Percentiles rank a stretch among this genome's conserved stretches.
Evolutionary conservation across 768 basidiomycete species (phyloP).

Genomic region (Boletus reticuloceps): DNA sequence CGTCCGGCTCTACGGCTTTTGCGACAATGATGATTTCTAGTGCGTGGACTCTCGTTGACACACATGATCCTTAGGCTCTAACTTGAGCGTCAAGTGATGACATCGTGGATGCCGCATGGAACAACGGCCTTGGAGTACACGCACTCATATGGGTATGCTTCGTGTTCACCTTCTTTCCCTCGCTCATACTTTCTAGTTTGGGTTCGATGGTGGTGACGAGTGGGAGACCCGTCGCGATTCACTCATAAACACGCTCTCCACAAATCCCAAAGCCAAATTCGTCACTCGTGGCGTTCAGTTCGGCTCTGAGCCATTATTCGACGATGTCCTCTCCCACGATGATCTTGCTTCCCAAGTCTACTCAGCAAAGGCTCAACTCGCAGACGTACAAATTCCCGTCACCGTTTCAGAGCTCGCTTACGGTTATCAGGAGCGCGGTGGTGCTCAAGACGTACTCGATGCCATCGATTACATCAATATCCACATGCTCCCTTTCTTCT

Average conservation of each 20-base stretch:
- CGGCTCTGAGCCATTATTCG: constrained; percentile 69
- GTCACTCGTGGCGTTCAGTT: constrained; percentile 67
- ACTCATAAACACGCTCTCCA: constrained; percentile 50
- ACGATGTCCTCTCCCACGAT: constrained; percentile 48
- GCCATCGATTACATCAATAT: constrained; percentile 64
- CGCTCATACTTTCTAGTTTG: constrained; percentile 28
- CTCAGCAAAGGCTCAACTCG: constrained; percentile 47
- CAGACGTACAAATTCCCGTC: constrained; percentile 57
- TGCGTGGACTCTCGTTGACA: constrained; percentile 7
- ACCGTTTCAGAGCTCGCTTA: constrained; percentile 68
- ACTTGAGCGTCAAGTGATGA: constrained; percentile 41
- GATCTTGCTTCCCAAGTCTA: constrained; percentile 52
- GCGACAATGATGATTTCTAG: constrained; percentile 41
- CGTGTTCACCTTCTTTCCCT: background rate
- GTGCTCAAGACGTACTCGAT: constrained; percentile 52
- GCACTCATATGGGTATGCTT: constrained; percentile 68
- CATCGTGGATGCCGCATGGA: constrained; percentile 67
- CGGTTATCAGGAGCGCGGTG: constrained; percentile 51
- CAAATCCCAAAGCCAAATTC: constrained; percentile 61
- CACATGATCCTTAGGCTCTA: constrained; percentile 2
- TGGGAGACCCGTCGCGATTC: constrained; percentile 55
- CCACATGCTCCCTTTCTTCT: constrained; percentile 74
- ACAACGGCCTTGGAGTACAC: constrained; percentile 65
- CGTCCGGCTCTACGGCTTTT: constrained; percentile 48
- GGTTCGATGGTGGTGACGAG: constrained; percentile 38